phyloP scores from a whole-genome alignment of 306 rosid genomes.

The Parietaria judaica region DNA sequence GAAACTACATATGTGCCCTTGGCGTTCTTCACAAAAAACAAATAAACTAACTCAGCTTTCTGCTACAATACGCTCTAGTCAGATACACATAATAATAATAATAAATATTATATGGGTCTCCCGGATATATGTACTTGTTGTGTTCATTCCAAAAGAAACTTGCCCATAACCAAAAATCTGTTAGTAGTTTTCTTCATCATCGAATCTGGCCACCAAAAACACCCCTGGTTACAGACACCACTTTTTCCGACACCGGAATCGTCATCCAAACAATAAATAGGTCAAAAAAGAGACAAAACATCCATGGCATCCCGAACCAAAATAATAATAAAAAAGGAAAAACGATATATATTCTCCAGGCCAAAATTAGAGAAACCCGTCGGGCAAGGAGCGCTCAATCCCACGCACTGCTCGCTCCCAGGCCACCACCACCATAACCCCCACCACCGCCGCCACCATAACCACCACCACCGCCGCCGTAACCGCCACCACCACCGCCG shows the following conservation, averaged over 20 bases:
- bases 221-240: conserved; percentile 9
- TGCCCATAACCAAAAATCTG: conserved; percentile 14
- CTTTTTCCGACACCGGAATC: conserved; percentile 13
- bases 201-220: conserved; percentile 6
- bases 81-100: not conserved
- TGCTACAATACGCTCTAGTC: conserved; percentile 3
- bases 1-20: conserved; percentile 4
- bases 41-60: conserved; percentile 8
- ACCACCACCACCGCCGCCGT: conserved; percentile 29
- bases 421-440: conserved; percentile 23
- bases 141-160: conserved; percentile 8
- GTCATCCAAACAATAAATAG: not conserved
- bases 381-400: conserved; percentile 28
- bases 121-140: conserved; percentile 17
- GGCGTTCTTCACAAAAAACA: not conserved
- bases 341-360: conserved; percentile 33
- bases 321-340: conserved; percentile 3
- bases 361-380: conserved; percentile 20
- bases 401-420: conserved; percentile 72
- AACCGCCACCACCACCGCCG: conserved; percentile 35
- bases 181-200: conserved; percentile 13
- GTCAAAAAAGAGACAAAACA: conserved; percentile 10
- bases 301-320: conserved; percentile 21
- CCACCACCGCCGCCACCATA: conserved; percentile 19
- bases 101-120: not conserved